phyloP scores from a whole-genome alignment of 768 basidiomycete genomes.

The Porpolomopsis calyptriformis region DNA sequence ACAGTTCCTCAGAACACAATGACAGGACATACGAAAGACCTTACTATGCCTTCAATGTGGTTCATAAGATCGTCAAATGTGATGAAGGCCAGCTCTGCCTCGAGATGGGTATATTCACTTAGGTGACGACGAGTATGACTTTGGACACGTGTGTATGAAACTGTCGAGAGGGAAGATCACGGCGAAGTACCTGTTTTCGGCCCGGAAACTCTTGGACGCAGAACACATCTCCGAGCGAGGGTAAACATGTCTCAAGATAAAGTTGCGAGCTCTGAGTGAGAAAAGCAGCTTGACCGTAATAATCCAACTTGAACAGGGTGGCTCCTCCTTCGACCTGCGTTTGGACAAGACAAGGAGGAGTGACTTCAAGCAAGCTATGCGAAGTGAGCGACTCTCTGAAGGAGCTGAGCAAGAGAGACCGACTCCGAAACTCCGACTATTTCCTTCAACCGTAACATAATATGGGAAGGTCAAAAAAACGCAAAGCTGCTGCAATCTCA shows the following conservation, averaged over 20 bases:
- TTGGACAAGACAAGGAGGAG: constrained; percentile 94
- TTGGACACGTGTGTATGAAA: background rate
- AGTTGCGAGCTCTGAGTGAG: constrained; percentile 95
- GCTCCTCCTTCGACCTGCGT: constrained; percentile 97
- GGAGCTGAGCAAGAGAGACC: constrained; percentile 67
- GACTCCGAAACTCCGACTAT: too few relatives aligned
- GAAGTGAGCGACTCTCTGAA: constrained; percentile 63
- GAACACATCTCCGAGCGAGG: constrained; percentile 94
- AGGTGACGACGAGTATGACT: constrained; percentile 87
- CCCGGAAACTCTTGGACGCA: constrained; percentile 97
- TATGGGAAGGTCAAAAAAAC: background rate
- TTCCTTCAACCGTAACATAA: too few relatives aligned
- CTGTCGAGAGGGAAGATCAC: background rate
- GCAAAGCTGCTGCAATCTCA: background rate
- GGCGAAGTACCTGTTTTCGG: constrained; percentile 72
- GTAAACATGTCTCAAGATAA: constrained; percentile 93
- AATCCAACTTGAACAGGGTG: constrained; percentile 90
- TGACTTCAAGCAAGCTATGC: constrained; percentile 78
- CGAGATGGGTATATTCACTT: constrained; percentile 94
- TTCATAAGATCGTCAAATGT: constrained; percentile 85
- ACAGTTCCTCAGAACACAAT: background rate
- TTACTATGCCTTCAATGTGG: constrained; percentile 81
- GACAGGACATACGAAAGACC: background rate
- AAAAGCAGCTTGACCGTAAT: constrained; percentile 90
- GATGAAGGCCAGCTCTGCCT: constrained; percentile 93